Evolutionary conservation across 257 asterid genomes (phyloP), one percentile per base, ranked within the genome.

Genomic region (Scutellaria barbata): DNA sequence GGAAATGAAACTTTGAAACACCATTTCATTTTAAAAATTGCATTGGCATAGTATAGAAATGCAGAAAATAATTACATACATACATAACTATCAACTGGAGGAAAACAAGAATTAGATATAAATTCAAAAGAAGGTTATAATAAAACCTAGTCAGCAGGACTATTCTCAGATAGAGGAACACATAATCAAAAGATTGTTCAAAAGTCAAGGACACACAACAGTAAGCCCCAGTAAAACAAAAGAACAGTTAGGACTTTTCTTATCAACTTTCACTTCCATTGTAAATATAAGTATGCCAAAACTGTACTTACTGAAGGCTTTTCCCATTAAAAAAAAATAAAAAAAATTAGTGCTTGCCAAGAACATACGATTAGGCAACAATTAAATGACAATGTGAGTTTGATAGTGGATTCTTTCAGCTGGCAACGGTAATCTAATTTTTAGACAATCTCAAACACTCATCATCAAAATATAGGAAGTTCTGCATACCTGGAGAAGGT

Each of bases 401-500:
- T 30, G 10, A 20, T 10, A 48, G 18, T 16, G 50, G 65, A 18
- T 46, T 25, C 17, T 8, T 76, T 22, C 64, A 12, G 47, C 51
- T 66, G 6, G 8, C 10, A 33, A 25, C 10, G 10, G 25, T 48
- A 40, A 33, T 25, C 14, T 68, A 68, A 45, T 2, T 2, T 68
- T 35, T 30, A 55, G 65, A 63, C 37, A 72, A 56, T 41, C 55
- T 53, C 39, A 76, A 45, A 37, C 52, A 67, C 33, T 12, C 42
- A 62, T 30, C 42, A 69, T 22, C 62, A 68, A 10, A 73, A 45
- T 64, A 45, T 18, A 63, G 20, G 20, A 41, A 14, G 55, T 35
- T 30, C 65, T 50, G 76, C 79, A 54, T 79, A 92, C 98, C 97
- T 89, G 81, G 81, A 93, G 92, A 76, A 90, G 96, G 77, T 81